Evolutionary conservation across 352 stramenopile species (phyloP).

Genomic region (Phytophthora fragariaefolia): DNA sequence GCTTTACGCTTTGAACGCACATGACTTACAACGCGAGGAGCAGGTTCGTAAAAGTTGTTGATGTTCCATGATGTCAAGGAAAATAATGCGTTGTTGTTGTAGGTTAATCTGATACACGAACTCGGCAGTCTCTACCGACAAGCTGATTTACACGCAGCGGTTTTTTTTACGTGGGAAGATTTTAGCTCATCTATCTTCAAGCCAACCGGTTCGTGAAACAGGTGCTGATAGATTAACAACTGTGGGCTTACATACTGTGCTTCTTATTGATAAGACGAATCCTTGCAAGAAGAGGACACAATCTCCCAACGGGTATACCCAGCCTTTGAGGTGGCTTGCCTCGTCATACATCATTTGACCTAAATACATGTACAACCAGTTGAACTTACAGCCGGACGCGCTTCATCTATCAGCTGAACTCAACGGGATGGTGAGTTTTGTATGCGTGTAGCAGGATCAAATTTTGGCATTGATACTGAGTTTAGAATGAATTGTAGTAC

Average conservation of each 20-base stretch:
- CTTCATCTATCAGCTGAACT: constrained; percentile 52
- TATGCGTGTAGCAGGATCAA: too few relatives aligned
- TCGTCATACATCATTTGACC: neutral
- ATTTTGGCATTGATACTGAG: too few relatives aligned
- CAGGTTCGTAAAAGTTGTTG: constrained; percentile 27
- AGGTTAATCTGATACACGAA: constrained; percentile 46
- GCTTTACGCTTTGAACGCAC: constrained; percentile 33
- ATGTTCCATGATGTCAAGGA: neutral
- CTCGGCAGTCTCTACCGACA: constrained; percentile 47
- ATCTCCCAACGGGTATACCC: constrained; percentile 11
- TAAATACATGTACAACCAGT: constrained; percentile 25
- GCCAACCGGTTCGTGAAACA: constrained; percentile 33
- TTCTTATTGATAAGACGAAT: constrained; percentile 6
- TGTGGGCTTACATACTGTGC: neutral
- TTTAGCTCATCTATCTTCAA: constrained; percentile 57
- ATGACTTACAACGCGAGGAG: constrained; percentile 23
- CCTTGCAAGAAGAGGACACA: constrained; percentile 7
- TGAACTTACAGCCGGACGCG: constrained; percentile 31
- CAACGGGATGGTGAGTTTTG: constrained; percentile 46
- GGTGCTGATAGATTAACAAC: neutral
- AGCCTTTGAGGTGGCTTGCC: neutral
- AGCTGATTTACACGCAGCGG: constrained; percentile 44
- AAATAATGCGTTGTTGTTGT: too few relatives aligned
- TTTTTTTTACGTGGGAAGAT: constrained; percentile 48
- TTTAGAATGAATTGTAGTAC: too few relatives aligned